A percentile compares a stretch with the other conserved stretches of the same genome.
phyloP scores from a whole-genome alignment of 129 eudicot genomes.

The Chrysanthemum seticuspe region DNA sequence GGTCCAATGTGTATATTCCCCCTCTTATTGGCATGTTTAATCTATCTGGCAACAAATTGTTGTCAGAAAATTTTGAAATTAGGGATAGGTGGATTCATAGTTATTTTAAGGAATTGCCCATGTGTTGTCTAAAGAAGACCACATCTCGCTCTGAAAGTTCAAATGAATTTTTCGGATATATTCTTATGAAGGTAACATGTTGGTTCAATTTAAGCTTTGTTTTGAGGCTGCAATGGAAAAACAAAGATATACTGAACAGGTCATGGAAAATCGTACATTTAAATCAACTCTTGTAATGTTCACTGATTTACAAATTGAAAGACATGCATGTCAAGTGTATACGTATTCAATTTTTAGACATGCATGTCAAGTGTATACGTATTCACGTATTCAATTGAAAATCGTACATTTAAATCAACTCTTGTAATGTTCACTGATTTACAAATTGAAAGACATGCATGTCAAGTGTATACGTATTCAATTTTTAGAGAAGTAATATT shows the following conservation, averaged over 20 bases:
- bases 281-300: not conserved
- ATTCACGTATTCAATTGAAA: no score
- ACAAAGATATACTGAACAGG: not conserved
- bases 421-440: not conserved
- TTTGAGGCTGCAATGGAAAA: constrained; percentile 5
- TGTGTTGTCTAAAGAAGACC: no score
- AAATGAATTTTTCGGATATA: not conserved
- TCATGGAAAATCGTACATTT: not conserved
- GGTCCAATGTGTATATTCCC: not conserved
- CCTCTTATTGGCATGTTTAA: no score
- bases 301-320: not conserved
- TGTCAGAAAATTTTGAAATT: no score
- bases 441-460: not conserved
- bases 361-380: not conserved
- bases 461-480: not conserved
- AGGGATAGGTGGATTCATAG: no score
- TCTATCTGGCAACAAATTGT: no score
- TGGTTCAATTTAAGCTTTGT: not conserved
- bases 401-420: not conserved
- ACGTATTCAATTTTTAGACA: not conserved
- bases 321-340: not conserved
- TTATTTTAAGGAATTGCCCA: no score
- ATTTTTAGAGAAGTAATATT: not conserved
- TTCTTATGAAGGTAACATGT: not conserved
- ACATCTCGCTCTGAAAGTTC: no score